Percentiles rank a stretch among this genome's conserved stretches.
These are phyloP conservation scores for Periconia digitata DNA, from an alignment of 2,329 filamentous ascomycete species.

Conservation along the genomic window DNA sequence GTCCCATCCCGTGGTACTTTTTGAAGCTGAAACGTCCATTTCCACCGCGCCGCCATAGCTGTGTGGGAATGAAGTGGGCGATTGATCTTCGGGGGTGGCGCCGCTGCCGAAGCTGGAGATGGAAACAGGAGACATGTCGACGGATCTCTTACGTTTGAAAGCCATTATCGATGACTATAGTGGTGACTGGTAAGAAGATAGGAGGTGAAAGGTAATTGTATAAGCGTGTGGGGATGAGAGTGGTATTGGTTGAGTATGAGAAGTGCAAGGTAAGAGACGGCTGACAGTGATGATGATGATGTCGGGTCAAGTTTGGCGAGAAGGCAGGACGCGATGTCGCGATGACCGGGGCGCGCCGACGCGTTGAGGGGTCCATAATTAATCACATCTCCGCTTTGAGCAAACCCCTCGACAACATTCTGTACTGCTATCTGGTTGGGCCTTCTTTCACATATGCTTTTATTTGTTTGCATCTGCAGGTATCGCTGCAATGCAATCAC, in stretches of 20 bases:
- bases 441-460: too few relatives aligned
- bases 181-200: not conserved
- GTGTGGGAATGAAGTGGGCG: conserved; percentile 25
- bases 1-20: conserved; percentile 22
- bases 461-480: too few relatives aligned
- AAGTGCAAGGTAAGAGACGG: conserved; percentile 1
- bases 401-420: too few relatives aligned
- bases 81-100: conserved; percentile 33
- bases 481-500: too few relatives aligned
- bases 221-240: not conserved
- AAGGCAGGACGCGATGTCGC: conserved; percentile 18
- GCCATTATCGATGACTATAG: conserved; percentile 46
- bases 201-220: too few relatives aligned
- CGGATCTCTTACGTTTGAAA: conserved; percentile 61
- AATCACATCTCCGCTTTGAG: not conserved
- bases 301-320: not conserved
- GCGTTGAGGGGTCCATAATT: conserved; percentile 17
- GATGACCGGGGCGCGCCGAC: conserved; percentile 21
- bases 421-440: too few relatives aligned
- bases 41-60: conserved; percentile 26
- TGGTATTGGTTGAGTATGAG: not conserved
- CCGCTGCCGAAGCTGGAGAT: conserved; percentile 40
- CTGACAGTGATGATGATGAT: conserved; percentile 2
- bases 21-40: conserved; percentile 16
- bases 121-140: conserved; percentile 49